Evolutionary conservation across 192 early-diverging fungal species (phyloP).

Genomic region (Polychytrium aggregatum): DNA sequence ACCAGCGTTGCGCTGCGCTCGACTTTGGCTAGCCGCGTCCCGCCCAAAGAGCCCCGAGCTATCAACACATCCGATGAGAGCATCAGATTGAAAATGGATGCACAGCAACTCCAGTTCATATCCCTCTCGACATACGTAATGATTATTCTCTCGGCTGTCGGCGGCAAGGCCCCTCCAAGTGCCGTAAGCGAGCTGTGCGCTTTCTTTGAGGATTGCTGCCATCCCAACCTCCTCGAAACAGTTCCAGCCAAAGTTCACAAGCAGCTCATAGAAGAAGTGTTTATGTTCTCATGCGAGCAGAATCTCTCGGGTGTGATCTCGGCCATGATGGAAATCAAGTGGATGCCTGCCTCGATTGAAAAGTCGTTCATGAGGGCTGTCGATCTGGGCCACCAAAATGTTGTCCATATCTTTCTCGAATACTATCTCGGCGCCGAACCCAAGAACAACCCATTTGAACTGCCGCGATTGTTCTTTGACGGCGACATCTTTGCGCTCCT

Average conservation of each 20-base stretch:
- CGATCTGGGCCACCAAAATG: conserved; percentile 25
- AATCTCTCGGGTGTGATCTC: conserved; percentile 23
- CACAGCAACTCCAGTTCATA: no score
- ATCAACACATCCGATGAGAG: conserved; percentile 3
- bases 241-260: conserved; percentile 12
- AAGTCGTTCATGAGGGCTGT: conserved; percentile 13
- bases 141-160: conserved; percentile 16
- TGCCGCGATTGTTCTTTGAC: no score
- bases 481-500: conserved; percentile 21
- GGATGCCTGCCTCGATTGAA: conserved; percentile 17
- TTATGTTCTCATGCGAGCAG: conserved; percentile 18
- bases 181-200: conserved; percentile 18
- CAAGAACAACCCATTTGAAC: conserved; percentile 13
- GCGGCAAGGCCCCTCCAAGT: conserved; percentile 11
- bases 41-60: no score
- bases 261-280: conserved; percentile 16
- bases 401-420: conserved; percentile 25
- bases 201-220: conserved; percentile 20
- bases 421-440: conserved; percentile 19
- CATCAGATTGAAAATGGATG: neutral
- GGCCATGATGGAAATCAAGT: conserved; percentile 18
- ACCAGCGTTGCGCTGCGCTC: neutral
- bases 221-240: conserved; percentile 6
- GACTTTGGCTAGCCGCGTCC: no score
- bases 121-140: conserved; percentile 17